Base-by-base conservation (phyloP, 345 rosid species). In the Corymbia maculata region DNA sequence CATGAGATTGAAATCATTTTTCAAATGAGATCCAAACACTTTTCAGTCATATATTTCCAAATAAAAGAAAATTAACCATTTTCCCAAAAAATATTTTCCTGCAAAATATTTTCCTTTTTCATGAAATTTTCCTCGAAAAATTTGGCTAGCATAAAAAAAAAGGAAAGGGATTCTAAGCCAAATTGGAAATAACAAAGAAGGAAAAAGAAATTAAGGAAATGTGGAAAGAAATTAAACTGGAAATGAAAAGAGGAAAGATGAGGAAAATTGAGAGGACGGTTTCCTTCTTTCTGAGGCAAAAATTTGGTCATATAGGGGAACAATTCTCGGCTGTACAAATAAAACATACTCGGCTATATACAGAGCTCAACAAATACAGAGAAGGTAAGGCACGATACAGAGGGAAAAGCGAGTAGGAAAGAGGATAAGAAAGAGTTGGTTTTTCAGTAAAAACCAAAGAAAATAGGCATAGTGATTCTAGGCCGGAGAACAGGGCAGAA, bases 321-420 rank as follows among this genome's bases (percentile, higher is more conserved):
- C 13, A 42, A 5, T 5, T 17, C 11, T 36, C 4, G 8, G 49
- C 4, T 75, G 2, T 32, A 70, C 9, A 19, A 13, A 0, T 5
- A 17, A 2, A 17, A 70, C 7, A 5, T 36, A 17, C 47, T 70
- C 13, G 13, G 80, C 80, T 19, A 9, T 32, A 6, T 36, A 5
- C 82, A 36, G 49, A 75, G 84, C 80, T 70, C 1, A 45, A 32
- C 24, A 68, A 32, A 5, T 5, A 17, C 66, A 11, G 8, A 44
- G 84, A 42, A 75, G 84, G 28, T 10, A 75, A 42, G 49, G 15
- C 49, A 1, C 49, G 28, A 42, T 24, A 75, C 22, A 75, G 2
- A 42, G 84, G 21, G 84, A 19, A 17, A 42, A 75, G 4, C 3
- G 4, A 36, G 26, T 2, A 13, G 6, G 42, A 21, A 75, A 42